Conservation (phyloP, 2,329 filamentous ascomycete genomes). For the Zopfia rhizophila region DNA sequence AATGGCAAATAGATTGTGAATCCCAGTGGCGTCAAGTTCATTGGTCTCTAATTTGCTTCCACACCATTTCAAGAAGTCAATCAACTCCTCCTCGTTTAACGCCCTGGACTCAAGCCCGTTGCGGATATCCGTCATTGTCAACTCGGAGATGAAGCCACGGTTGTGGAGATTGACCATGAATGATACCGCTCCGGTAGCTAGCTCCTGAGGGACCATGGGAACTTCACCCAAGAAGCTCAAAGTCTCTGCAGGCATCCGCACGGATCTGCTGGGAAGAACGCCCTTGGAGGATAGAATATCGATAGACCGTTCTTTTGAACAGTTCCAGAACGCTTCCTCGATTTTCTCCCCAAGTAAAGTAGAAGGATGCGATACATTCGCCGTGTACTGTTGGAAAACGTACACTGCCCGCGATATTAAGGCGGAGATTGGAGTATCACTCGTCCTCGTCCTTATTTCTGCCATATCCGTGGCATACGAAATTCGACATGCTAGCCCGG, state of each 20-base stretch:
- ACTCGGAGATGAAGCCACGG: constrained; percentile 85
- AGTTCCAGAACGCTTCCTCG: constrained; percentile 96
- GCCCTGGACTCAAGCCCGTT: constrained; percentile 84
- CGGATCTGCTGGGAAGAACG: constrained; percentile 82
- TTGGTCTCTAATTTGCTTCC: constrained; percentile 75
- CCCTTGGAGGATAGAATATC: constrained; percentile 90
- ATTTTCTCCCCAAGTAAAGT: constrained; percentile 84
- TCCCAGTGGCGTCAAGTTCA: constrained; percentile 75
- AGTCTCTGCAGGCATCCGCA: constrained; percentile 78
- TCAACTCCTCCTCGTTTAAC: constrained; percentile 79
- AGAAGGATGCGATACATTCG: constrained; percentile 89
- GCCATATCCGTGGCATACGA: constrained; percentile 89
- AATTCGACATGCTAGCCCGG: constrained; percentile 88
- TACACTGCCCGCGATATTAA: constrained; percentile 84
- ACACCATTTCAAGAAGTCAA: constrained; percentile 86
- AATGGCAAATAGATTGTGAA: constrained; percentile 78
- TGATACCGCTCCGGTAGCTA: constrained; percentile 72
- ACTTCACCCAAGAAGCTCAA: constrained; percentile 87
- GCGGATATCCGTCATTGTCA: constrained; percentile 87
- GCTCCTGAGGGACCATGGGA: constrained; percentile 81
- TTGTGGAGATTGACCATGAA: constrained; percentile 85
- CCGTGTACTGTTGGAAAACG: constrained; percentile 86
- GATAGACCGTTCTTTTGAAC: constrained; percentile 78
- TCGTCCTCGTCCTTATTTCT: constrained; percentile 64
- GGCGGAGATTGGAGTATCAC: constrained; percentile 66